These are phyloP conservation scores for Alloascoidea hylecoeti DNA, from an alignment of 805 yeast genomes.

Conservation along the genomic window DNA sequence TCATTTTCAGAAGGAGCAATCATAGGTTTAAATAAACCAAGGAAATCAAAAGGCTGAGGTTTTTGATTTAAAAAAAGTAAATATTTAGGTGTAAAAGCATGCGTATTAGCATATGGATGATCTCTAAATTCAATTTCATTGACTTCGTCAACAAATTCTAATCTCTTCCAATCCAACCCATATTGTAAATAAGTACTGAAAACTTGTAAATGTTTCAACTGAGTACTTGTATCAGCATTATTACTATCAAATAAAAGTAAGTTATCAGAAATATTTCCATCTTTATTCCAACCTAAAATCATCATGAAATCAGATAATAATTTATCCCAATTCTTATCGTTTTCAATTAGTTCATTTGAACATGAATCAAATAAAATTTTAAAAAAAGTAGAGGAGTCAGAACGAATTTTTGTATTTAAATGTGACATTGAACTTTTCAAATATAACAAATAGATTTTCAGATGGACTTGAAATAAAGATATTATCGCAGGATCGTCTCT, in stretches of 20 bases:
- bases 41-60: not conserved
- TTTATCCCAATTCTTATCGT: too few relatives aligned
- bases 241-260: not conserved
- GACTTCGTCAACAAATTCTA: not conserved
- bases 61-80: not conserved
- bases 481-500: slow-evolving; percentile 6
- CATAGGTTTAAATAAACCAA: not conserved
- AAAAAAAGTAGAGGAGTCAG: slow-evolving; percentile 60
- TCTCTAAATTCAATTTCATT: not conserved
- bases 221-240: not conserved
- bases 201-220: not conserved
- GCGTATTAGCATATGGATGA: not conserved
- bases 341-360: too few relatives aligned
- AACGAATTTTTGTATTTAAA: slow-evolving; percentile 60
- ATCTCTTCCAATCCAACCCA: not conserved
- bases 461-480: slow-evolving; percentile 19
- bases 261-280: not conserved
- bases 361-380: slow-evolving; percentile 32
- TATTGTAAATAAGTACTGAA: not conserved
- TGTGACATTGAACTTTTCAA: slow-evolving; percentile 91
- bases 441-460: slow-evolving; percentile 35
- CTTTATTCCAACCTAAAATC: not conserved
- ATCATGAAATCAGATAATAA: not conserved
- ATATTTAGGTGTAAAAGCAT: slow-evolving; percentile 1
- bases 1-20: not conserved